Conservation (phyloP, 768 basidiomycete genomes). For the Calvatia gigantea region DNA sequence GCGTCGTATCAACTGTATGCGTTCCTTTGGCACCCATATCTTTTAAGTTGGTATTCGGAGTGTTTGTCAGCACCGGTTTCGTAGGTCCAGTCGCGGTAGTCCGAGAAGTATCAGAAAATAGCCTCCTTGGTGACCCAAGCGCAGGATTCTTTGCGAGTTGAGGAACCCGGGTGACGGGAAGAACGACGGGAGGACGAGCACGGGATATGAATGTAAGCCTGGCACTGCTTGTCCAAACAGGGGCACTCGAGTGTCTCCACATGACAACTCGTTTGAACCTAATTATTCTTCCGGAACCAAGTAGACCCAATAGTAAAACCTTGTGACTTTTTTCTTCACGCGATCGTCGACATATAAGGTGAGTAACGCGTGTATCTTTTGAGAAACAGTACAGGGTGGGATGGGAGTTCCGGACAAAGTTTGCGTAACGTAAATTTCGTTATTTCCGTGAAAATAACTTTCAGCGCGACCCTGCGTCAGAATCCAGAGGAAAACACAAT, state of each 20-base stretch:
- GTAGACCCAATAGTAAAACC: too few species aligned
- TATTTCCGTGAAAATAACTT: background rate
- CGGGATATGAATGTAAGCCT: background rate
- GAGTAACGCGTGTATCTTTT: background rate
- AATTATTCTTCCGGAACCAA: background rate
- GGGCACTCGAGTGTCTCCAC: conserved; percentile 11
- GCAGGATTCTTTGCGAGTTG: background rate
- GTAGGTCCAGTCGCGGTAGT: background rate
- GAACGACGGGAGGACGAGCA: background rate
- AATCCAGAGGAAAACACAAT: background rate
- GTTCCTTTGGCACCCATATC: conserved; percentile 34
- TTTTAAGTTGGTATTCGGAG: background rate
- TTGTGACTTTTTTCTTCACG: background rate
- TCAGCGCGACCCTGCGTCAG: background rate
- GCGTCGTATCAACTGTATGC: conserved; percentile 57
- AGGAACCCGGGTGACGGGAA: background rate
- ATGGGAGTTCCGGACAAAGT: background rate
- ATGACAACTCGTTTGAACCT: background rate
- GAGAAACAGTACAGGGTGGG: background rate
- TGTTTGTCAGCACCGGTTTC: background rate
- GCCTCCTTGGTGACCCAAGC: background rate
- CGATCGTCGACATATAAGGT: background rate
- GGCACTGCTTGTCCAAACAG: conserved; percentile 7
- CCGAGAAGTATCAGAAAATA: background rate
- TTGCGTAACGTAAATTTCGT: background rate